Conservation (phyloP, 164 flowering plant genomes). For the Piper longum region DNA sequence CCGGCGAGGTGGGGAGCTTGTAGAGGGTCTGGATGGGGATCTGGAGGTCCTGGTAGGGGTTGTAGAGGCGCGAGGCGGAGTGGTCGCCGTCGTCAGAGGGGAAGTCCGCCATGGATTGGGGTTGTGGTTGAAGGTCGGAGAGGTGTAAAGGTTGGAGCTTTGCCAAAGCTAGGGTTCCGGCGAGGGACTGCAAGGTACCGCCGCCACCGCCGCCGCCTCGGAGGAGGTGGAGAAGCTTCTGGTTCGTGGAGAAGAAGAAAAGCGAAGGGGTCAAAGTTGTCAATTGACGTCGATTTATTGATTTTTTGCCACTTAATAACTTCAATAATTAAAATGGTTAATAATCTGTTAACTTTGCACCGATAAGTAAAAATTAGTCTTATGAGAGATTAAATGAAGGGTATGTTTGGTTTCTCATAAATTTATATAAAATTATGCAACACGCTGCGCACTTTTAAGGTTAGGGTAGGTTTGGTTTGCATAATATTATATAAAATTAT, state of each 20-base stretch:
- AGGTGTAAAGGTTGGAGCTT: neutral
- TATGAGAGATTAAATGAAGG: no score
- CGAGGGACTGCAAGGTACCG: neutral
- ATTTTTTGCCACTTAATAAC: no score
- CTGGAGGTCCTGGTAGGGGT: slow-evolving; percentile 62
- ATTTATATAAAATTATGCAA: no score
- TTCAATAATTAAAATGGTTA: no score
- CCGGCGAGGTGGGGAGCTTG: slow-evolving; percentile 75
- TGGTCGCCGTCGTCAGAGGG: neutral
- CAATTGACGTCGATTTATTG: neutral
- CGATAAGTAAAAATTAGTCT: no score
- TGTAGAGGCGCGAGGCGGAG: slow-evolving; percentile 28
- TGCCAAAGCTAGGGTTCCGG: neutral
- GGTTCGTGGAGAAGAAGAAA: neutral
- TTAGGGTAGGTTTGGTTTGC: no score
- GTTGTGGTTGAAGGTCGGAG: neutral
- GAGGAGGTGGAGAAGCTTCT: neutral
- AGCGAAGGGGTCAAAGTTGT: neutral
- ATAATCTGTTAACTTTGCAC: no score
- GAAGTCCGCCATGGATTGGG: neutral
- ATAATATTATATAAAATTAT: no score
- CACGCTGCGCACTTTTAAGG: no score
- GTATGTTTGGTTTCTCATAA: no score
- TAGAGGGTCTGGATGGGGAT: slow-evolving; percentile 42
- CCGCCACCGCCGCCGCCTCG: neutral